A percentile compares a stretch with the other conserved stretches of the same genome.
Conservation (phyloP, 2,329 filamentous ascomycete species). For the Sarocladium brachiariae region DNA sequence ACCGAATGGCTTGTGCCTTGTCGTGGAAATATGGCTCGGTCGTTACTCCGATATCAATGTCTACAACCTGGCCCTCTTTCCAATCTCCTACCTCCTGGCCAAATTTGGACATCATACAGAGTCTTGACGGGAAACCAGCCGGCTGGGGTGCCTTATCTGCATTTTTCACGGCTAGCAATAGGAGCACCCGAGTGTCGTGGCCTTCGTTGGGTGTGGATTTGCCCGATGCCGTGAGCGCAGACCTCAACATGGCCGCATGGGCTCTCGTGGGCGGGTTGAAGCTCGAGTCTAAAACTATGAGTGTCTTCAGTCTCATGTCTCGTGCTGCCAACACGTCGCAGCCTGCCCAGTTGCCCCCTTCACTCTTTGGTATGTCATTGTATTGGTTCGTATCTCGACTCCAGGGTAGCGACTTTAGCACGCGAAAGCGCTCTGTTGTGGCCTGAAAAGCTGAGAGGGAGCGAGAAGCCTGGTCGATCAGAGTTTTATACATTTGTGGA, state of each 20-base stretch:
- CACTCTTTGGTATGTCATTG: conserved; percentile 8
- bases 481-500: conserved; percentile 8
- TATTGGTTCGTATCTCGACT: conserved; percentile 8
- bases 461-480: conserved; percentile 35
- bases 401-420: conserved; percentile 35
- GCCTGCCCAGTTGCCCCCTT: not conserved
- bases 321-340: not conserved
- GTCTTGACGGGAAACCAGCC: conserved; percentile 58
- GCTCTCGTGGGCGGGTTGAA: conserved; percentile 62
- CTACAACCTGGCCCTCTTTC: conserved; percentile 12
- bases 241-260: conserved; percentile 50
- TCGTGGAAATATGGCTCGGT: conserved; percentile 67
- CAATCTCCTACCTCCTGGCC: conserved; percentile 43
- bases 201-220: conserved; percentile 9
- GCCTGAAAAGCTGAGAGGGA: conserved; percentile 38
- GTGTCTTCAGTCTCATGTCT: conserved; percentile 11
- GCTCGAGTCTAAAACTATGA: conserved; percentile 59
- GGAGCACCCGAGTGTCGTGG: conserved; percentile 30
- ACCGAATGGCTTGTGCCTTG: conserved; percentile 54
- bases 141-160: conserved; percentile 62
- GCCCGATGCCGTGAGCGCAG: conserved; percentile 31
- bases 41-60: conserved; percentile 63
- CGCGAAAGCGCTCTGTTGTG: conserved; percentile 34
- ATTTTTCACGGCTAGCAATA: conserved; percentile 57
- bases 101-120: conserved; percentile 67